Evolutionary conservation across 345 rosid genomes (phyloP), one percentile per base, ranked within the genome.

Genomic region (Hibiscus mutabilis): DNA sequence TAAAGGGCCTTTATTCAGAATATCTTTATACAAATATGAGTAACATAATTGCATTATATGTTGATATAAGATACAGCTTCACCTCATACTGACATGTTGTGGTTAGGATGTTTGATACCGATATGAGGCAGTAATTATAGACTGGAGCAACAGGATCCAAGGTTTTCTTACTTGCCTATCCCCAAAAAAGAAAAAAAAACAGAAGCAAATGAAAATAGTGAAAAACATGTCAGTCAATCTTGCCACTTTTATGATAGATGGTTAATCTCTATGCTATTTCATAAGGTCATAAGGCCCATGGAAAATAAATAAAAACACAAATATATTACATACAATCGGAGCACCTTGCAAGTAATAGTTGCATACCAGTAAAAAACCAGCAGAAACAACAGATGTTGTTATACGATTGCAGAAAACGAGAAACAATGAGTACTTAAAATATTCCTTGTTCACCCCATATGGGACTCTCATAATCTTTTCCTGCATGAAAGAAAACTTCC

Each of bases 51-150:
- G 62, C 25, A 51, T 49, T 40, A 24, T 64, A 27, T 22, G 63
- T 25, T n/a, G 35, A 44, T 44, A 56, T 61, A 75, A 44, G 35
- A 29, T 42, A 18, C 35, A 42, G 14, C 8, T 69, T 55, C 74
- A 93, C 98, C 95, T 94, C 98, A 79, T 94, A 94, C 78, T 94
- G 98, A 51, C 98, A 94, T 58, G 97, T 91, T 46, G 98, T 91
- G 55, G 97, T 91, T 68, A 94, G 67, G 63, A 94, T 94, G 75
- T 91, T 94, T 16, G 96, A 78, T 27, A 86, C 70, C 35, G 98
- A 94, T 78, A 94, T 33, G 3, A 90, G 84, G 57, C 95, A 80
- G 71, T 94, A 94, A 78, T 88, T 94, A 71, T 91, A 88, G 79
- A 94, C 71, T 0, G 97, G 97, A 78, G 98, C 96, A 76, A 90